phyloP scores from a whole-genome alignment of 805 yeast species.

The Suhomyces pyralidae region DNA sequence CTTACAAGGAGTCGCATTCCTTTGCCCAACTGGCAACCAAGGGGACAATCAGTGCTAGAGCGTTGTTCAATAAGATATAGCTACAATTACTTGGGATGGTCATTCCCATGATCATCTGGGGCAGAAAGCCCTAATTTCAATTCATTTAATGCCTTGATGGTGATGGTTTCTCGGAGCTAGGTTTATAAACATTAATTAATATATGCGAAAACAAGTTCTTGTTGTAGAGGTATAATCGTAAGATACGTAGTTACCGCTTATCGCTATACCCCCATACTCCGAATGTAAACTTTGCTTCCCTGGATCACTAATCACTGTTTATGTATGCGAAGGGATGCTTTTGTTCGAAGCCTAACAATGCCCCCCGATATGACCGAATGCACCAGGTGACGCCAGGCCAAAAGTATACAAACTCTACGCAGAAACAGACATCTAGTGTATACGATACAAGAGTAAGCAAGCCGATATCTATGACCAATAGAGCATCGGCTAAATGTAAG shows the following conservation, averaged over 20 bases:
- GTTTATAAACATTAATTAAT: not conserved
- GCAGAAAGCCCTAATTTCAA: not conserved
- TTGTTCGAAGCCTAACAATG: not conserved
- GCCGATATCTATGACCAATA: not conserved
- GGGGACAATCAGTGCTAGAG: conserved; percentile 34
- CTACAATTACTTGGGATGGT: not conserved
- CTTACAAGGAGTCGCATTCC: conserved; percentile 35
- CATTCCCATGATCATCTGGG: not conserved
- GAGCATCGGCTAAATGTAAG: not conserved
- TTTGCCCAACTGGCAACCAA: conserved; percentile 16
- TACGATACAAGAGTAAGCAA: not conserved
- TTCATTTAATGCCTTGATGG: not conserved
- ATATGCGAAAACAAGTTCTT: not conserved
- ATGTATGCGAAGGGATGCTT: not conserved
- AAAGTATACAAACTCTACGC: not conserved
- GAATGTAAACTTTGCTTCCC: not conserved
- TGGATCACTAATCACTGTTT: not conserved
- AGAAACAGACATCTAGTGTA: not conserved
- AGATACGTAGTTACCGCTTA: not conserved
- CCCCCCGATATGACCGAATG: not conserved
- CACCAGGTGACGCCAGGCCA: not conserved
- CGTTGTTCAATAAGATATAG: conserved; percentile 34
- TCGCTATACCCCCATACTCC: not conserved
- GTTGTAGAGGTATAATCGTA: not conserved
- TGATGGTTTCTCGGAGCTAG: not conserved